These are phyloP conservation scores for Pichia sp. DNA, from an alignment of 1,139 yeast species.

Conservation along the genomic window DNA sequence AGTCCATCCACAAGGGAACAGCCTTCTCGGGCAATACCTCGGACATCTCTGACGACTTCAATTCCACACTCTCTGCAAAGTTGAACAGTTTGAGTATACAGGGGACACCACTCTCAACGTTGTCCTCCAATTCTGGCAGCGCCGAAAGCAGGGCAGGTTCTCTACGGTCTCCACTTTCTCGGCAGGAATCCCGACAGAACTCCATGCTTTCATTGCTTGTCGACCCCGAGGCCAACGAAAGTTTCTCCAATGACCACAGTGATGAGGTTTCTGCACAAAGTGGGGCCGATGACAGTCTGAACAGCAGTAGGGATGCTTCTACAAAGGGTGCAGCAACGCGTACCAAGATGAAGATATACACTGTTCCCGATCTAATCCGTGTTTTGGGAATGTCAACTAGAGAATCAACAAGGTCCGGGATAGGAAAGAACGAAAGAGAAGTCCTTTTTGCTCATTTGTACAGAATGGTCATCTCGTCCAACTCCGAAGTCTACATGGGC, in stretches of 20 bases:
- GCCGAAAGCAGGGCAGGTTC: slow-evolving; percentile 5
- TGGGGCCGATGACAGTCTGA: not conserved
- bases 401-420: slow-evolving; percentile 36
- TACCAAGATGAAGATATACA: slow-evolving; percentile 19
- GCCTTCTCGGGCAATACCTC: not conserved
- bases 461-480: slow-evolving; percentile 40
- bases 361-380: slow-evolving; percentile 25
- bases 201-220: slow-evolving; percentile 27
- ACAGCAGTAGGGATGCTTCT: slow-evolving; percentile 10
- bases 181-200: slow-evolving; percentile 29
- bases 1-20: slow-evolving; percentile 10
- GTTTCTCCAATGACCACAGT: slow-evolving; percentile 9
- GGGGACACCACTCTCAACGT: not conserved
- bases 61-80: slow-evolving; percentile 7
- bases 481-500: slow-evolving; percentile 32
- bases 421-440: slow-evolving; percentile 49
- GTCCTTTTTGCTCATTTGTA: slow-evolving; percentile 49
- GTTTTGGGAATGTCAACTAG: slow-evolving; percentile 37
- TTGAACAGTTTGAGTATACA: slow-evolving; percentile 6
- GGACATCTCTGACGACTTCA: slow-evolving; percentile 8
- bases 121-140: not conserved
- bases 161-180: slow-evolving; percentile 16
- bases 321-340: not conserved
- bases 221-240: slow-evolving; percentile 20
- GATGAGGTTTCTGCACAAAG: not conserved